Evolutionary conservation across 345 rosid species (phyloP), one percentile per base, ranked within the genome.

Genomic region (Gossypium rotundifolium): DNA sequence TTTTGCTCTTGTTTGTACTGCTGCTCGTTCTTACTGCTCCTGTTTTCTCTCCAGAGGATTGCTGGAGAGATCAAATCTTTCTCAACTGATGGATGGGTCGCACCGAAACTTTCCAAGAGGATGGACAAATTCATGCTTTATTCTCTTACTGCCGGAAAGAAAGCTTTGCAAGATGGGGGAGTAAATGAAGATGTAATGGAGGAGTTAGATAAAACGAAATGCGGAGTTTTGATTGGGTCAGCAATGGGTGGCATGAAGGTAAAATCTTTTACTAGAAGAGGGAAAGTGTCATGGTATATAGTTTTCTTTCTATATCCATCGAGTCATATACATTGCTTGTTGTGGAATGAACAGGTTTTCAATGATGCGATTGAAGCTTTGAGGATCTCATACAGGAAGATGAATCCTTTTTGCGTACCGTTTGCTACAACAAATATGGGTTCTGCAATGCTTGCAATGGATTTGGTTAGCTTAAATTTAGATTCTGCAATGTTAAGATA

Each of bases 341-440:
- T 58, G 62, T 64, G 64, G 53, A 68, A 72, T 77, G 46, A 60
- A 75, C 86, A 94, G 98, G 97, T 94, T 65, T 94, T 94, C 82
- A 60, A 87, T 66, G 98, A 94, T 85, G 95, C 92, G n/a, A 85
- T 94, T 79, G 93, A 92, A 83, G 98, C 98, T 76, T 79, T 94
- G 75, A 89, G 88, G 86, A 81, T 89, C 79, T 90, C 97, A 17
- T 91, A 94, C 82, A 85, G 73, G 87, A 94, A 94, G 82, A 88
- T 94, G 97, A 94, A 91, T 81, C 97, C 98, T 58, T 94, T 94
- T 70, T 92, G 94, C 63, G 93, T 94, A 65, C 98, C 98, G 65
- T 92, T 90, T 79, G 97, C 98, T 7, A 92, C 97, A 72, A 90
- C 98, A 73, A 94, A 94, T 81, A 94, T 94, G 98, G 98, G 97